Base-by-base conservation (phyloP, 139 green algal species). In the Pseudopediastrum boryanum region DNA sequence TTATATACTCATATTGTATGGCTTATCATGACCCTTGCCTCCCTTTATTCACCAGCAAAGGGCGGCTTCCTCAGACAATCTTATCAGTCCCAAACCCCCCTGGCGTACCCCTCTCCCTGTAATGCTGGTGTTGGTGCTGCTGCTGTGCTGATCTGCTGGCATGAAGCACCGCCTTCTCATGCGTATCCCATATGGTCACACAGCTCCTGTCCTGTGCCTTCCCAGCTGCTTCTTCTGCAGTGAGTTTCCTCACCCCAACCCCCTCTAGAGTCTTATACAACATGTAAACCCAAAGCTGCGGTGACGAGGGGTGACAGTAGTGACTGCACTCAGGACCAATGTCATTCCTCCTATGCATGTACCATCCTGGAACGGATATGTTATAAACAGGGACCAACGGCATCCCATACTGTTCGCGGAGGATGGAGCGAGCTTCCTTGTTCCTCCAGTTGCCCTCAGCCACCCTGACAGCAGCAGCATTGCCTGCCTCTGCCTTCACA, bases 281-380 rank as follows among this genome's bases (percentile, higher is more conserved):
- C 29, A 33, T 10, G 51, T 39, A 81, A 3, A 81, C 5, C 74
- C 74, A 81, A 8, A 81, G 46, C 74, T 81, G 74, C 9, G 62
- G 74, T 0, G 73, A 23, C 9, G 36, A 63, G 0, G 74, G 74
- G 48, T 81, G 74, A 48, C 74, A 81, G 74, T 58, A 81, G 50
- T 81, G 74, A 31, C 74, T 81, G 62, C 74, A 81, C 48, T 81
- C 74, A 25, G 62, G 62, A n/a, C 74, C 74, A 21, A 64, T 48
- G 29, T 67, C 52, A 31, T 81, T 81, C 7, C 19, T 38, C 3
- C 74, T 27, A 48, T 81, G 74, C 16, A 74, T 67, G 12, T 67
- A 25, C 62, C 62, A 74, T 4, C 46, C 61, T 9, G 74, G 62
- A 2, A 51, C 74, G 31, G 56, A 74, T 12, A 21, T 44, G 48